Conservation (phyloP, 345 rosid species). For the Syzygium oleosum region DNA sequence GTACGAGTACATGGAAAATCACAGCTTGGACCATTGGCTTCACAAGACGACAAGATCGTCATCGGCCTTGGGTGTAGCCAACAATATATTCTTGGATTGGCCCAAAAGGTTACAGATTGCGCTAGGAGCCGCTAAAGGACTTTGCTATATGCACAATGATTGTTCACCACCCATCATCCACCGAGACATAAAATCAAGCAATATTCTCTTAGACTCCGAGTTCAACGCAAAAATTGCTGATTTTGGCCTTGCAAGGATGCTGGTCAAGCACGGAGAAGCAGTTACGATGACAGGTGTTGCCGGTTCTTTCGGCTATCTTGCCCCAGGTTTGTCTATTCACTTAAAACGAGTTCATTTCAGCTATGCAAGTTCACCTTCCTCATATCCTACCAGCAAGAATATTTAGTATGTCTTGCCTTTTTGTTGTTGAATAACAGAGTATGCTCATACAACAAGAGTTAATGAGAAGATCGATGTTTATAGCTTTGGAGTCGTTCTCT, state of each 20-base stretch:
- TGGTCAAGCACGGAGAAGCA: constrained; percentile 26
- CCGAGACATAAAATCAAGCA: constrained; percentile 61
- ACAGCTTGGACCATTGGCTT: constrained; percentile 47
- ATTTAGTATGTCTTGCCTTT: background rate
- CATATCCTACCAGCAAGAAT: background rate
- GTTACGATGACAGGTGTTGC: constrained; percentile 41
- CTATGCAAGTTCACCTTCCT: background rate
- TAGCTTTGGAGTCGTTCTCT: constrained; percentile 60
- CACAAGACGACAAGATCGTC: constrained; percentile 15
- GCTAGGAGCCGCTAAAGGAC: constrained; percentile 51
- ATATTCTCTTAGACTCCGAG: constrained; percentile 48
- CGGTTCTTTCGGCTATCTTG: constrained; percentile 58
- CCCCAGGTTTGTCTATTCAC: constrained; percentile 28
- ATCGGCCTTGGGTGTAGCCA: background rate
- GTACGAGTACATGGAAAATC: constrained; percentile 57
- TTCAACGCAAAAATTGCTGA: constrained; percentile 58
- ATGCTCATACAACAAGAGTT: constrained; percentile 34
- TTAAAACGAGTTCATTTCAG: background rate
- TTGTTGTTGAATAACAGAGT: constrained; percentile 24
- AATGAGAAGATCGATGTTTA: constrained; percentile 54
- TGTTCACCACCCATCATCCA: constrained; percentile 50
- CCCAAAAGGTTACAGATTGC: constrained; percentile 51
- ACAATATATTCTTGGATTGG: constrained; percentile 32
- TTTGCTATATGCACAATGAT: constrained; percentile 59
- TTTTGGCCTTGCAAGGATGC: constrained; percentile 56